A percentile compares a stretch with the other conserved stretches of the same genome.
phyloP scores from a whole-genome alignment of 2,329 filamentous ascomycete genomes.

The Phialophora chinensis region DNA sequence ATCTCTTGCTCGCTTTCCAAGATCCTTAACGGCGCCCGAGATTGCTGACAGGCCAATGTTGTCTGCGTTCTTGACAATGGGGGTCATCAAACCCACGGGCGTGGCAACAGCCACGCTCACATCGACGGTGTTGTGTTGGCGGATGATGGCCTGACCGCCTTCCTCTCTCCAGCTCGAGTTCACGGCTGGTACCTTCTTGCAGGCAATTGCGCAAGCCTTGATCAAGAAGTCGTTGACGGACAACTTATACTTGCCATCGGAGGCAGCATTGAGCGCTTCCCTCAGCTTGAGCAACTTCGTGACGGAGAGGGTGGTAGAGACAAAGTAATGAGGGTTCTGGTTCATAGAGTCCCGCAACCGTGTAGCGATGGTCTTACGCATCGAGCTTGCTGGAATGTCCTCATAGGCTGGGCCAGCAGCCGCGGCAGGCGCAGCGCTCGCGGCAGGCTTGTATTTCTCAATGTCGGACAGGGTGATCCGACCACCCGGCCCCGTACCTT shows the following conservation, averaged over 20 bases:
- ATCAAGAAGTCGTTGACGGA: slow-evolving; percentile 99
- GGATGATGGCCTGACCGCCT: slow-evolving; percentile 78
- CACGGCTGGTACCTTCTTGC: slow-evolving; percentile 90
- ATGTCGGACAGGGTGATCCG: slow-evolving; percentile 91
- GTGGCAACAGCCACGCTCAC: slow-evolving; percentile 96
- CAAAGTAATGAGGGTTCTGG: slow-evolving; percentile 98
- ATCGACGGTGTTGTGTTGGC: slow-evolving; percentile 90
- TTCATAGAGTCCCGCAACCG: slow-evolving; percentile 87
- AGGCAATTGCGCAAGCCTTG: slow-evolving; percentile 89
- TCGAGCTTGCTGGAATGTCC: slow-evolving; percentile 82
- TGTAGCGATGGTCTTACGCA: slow-evolving; percentile 97
- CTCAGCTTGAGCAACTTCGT: slow-evolving; percentile 94
- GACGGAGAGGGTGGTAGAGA: slow-evolving; percentile 88
- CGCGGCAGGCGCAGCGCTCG: slow-evolving; percentile 53
- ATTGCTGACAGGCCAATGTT: slow-evolving; percentile 86
- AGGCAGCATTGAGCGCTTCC: slow-evolving; percentile 84
- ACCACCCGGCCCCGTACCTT: slow-evolving; percentile 85
- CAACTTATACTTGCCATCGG: slow-evolving; percentile 96
- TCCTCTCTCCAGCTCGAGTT: slow-evolving; percentile 91
- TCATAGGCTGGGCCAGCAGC: slow-evolving; percentile 72
- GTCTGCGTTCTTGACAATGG: slow-evolving; percentile 90
- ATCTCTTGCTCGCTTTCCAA: slow-evolving; percentile 93
- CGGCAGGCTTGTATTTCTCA: slow-evolving; percentile 76
- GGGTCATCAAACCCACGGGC: slow-evolving; percentile 91
- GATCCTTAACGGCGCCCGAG: slow-evolving; percentile 88